These are phyloP conservation scores for Syncephalastrum contaminatum DNA, from an alignment of 371 early-diverging fungal genomes.

Conservation along the genomic window DNA sequence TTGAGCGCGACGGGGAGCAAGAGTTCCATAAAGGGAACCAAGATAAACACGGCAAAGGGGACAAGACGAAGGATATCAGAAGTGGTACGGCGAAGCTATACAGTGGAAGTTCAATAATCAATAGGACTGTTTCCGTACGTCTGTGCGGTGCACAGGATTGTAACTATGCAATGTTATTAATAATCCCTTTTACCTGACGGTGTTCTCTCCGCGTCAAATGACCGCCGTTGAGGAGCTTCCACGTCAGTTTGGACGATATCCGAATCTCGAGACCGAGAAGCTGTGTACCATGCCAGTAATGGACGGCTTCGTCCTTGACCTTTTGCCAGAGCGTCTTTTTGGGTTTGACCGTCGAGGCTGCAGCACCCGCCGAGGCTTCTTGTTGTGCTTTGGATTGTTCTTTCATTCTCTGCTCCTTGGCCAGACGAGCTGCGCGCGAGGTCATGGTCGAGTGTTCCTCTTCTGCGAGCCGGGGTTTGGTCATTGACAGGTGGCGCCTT, in stretches of 20 bases:
- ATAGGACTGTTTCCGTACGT: slow-evolving; percentile 1
- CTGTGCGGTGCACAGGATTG: background rate
- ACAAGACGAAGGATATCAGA: slow-evolving; percentile 87
- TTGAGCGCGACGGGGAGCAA: slow-evolving; percentile 89
- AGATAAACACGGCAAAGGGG: slow-evolving; percentile 89
- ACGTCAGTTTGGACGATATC: slow-evolving; percentile 82
- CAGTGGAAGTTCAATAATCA: background rate
- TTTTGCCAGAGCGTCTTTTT: slow-evolving; percentile 71
- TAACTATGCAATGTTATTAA: background rate
- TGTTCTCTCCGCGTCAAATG: slow-evolving; percentile 88
- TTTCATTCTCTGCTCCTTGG: slow-evolving; percentile 27
- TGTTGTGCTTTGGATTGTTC: slow-evolving; percentile 5
- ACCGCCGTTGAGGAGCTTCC: slow-evolving; percentile 74
- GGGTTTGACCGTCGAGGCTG: slow-evolving; percentile 28
- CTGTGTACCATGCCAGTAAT: slow-evolving; percentile 96
- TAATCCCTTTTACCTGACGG: slow-evolving; percentile 65
- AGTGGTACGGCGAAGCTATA: slow-evolving; percentile 79
- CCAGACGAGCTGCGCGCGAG: slow-evolving; percentile 41
- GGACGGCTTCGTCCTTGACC: slow-evolving; percentile 88
- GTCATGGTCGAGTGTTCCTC: slow-evolving; percentile 43
- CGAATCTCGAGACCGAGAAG: slow-evolving; percentile 86
- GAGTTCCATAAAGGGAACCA: slow-evolving; percentile 95
- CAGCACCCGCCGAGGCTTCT: slow-evolving; percentile 8
- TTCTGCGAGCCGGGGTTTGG: slow-evolving; percentile 1
- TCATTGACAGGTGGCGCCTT: background rate